A percentile compares a stretch with the other conserved stretches of the same genome.
These are phyloP conservation scores for Suhomyces prunicola DNA, from an alignment of 805 yeast genomes.

Conservation along the genomic window DNA sequence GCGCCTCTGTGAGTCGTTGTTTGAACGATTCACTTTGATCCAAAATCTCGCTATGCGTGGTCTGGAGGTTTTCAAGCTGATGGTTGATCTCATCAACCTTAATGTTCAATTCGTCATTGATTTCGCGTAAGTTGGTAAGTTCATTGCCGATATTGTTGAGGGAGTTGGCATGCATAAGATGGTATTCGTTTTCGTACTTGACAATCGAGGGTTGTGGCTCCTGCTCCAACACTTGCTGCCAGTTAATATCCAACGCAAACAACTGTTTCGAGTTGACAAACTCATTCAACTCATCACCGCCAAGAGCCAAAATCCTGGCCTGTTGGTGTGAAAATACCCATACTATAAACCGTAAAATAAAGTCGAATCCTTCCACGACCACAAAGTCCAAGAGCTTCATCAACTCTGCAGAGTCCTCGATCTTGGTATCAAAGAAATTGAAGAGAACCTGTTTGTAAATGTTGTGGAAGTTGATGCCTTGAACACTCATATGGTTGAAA, in stretches of 20 bases:
- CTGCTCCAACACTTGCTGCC: constrained; percentile 6
- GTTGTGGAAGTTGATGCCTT: constrained; percentile 30
- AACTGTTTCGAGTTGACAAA: constrained; percentile 18
- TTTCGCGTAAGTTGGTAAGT: constrained; percentile 35
- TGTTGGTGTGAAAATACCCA: constrained; percentile 18
- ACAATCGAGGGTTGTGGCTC: constrained; percentile 23
- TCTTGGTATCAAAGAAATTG: constrained; percentile 16
- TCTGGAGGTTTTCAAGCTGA: constrained; percentile 27
- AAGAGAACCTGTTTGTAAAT: constrained; percentile 18
- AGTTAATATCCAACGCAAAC: constrained; percentile 9
- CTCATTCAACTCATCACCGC: constrained; percentile 24
- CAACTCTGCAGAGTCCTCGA: constrained; percentile 1
- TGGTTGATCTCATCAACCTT: constrained; percentile 25
- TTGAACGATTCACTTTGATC: constrained; percentile 30
- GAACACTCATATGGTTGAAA: constrained; percentile 32
- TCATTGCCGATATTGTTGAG: constrained; percentile 37
- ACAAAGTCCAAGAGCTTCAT: constrained; percentile 30
- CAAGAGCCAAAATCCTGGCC: constrained; percentile 13
- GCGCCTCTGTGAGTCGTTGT: constrained; percentile 8
- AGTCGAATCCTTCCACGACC: constrained; percentile 40
- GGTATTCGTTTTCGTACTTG: constrained; percentile 38
- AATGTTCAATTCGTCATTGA: constrained; percentile 29
- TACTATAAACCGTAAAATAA: constrained; percentile 26
- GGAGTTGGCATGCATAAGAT: constrained; percentile 36
- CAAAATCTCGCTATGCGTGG: constrained; percentile 36